These are phyloP conservation scores for Fusarium austroafricanum DNA, from an alignment of 2,329 filamentous ascomycete species.

Conservation along the genomic window DNA sequence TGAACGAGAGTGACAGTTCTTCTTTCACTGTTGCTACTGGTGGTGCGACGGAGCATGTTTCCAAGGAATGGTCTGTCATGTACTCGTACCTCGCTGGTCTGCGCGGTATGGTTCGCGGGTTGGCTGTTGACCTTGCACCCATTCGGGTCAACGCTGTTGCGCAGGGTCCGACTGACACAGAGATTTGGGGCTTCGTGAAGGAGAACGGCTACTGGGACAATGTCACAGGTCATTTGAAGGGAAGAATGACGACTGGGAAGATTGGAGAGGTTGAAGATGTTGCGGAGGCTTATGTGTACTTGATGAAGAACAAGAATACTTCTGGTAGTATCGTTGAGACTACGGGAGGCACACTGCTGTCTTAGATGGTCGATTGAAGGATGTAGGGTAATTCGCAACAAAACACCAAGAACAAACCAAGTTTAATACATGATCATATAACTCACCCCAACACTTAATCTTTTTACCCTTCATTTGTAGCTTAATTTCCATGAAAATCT, in stretches of 20 bases:
- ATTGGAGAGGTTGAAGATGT: constrained; percentile 37
- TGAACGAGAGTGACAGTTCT: constrained; percentile 24
- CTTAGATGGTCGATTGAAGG: background rate
- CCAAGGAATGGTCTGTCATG: constrained; percentile 34
- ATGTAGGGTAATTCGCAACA: background rate
- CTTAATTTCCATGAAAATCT: too few species aligned
- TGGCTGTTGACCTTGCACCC: constrained; percentile 38
- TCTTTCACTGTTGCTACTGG: constrained; percentile 37
- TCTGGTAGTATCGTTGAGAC: constrained; percentile 39
- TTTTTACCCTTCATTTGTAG: too few species aligned
- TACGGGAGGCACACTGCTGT: constrained; percentile 35
- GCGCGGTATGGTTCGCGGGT: constrained; percentile 26
- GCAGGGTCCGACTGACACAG: constrained; percentile 31
- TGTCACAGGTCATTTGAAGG: constrained; percentile 26
- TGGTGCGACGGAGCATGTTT: constrained; percentile 23
- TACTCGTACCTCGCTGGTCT: constrained; percentile 29
- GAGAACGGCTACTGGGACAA: constrained; percentile 32
- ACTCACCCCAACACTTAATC: too few species aligned
- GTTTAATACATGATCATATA: too few species aligned
- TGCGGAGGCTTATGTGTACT: constrained; percentile 38
- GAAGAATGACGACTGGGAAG: constrained; percentile 24
- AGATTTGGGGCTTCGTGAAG: constrained; percentile 33
- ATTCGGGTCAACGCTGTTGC: constrained; percentile 37
- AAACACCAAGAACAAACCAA: background rate
- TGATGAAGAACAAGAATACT: constrained; percentile 41